Percentiles rank a stretch among this genome's conserved stretches.
phyloP scores from a whole-genome alignment of 2,329 filamentous ascomycete genomes.

The Paracoccidioides lutzii region DNA sequence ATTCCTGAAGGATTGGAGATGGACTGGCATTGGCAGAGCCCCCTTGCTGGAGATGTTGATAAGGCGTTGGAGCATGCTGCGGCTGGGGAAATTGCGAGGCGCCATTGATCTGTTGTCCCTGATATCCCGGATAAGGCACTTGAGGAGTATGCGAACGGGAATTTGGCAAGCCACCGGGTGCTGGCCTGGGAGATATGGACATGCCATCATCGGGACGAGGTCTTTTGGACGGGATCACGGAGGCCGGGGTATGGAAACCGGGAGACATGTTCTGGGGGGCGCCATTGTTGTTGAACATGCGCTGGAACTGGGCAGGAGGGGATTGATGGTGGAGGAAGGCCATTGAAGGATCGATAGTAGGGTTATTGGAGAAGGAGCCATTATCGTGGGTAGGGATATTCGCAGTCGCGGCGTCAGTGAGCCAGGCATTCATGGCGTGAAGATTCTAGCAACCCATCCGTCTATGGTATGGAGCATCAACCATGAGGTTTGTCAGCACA shows the following conservation, averaged over 20 bases:
- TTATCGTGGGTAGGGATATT: slow-evolving; percentile 35
- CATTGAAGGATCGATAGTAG: slow-evolving; percentile 35
- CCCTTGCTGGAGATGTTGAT: slow-evolving; percentile 70
- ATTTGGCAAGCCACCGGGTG: slow-evolving; percentile 58
- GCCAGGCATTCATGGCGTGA: slow-evolving; percentile 41
- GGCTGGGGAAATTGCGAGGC: slow-evolving; percentile 49
- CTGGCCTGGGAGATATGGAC: slow-evolving; percentile 66
- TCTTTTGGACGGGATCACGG: slow-evolving; percentile 81
- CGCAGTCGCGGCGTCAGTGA: slow-evolving; percentile 33
- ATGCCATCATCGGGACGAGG: slow-evolving; percentile 74
- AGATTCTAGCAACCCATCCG: slow-evolving; percentile 12
- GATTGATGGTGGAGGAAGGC: slow-evolving; percentile 34
- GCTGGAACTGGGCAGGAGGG: slow-evolving; percentile 40
- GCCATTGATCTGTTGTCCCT: slow-evolving; percentile 45
- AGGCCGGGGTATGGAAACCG: slow-evolving; percentile 63
- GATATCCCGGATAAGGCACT: slow-evolving; percentile 57
- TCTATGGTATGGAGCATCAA: background rate
- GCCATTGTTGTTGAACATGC: slow-evolving; percentile 68
- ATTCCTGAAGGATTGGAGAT: slow-evolving; percentile 78
- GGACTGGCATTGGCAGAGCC: slow-evolving; percentile 75
- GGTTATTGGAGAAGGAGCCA: slow-evolving; percentile 31
- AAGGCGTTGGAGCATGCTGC: slow-evolving; percentile 51
- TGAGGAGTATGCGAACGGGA: slow-evolving; percentile 91
- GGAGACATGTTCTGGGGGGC: slow-evolving; percentile 72
- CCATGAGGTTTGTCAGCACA: background rate